These are phyloP conservation scores for Leishmania mexicana DNA, from an alignment of 208 protist genomes.

Conservation along the genomic window DNA sequence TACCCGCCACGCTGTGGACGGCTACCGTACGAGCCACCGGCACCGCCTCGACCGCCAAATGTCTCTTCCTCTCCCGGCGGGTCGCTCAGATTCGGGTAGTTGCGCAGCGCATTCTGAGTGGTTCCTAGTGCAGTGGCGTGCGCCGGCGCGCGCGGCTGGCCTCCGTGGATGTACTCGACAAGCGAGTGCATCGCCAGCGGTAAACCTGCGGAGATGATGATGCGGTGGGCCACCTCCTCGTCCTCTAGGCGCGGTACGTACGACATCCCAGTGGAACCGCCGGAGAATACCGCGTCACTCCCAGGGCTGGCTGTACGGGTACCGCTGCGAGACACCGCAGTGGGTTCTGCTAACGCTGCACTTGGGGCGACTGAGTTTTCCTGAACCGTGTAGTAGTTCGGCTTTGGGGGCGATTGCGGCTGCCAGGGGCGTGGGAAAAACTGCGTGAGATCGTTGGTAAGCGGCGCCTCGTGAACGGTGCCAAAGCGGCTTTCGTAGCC, in stretches of 20 bases:
- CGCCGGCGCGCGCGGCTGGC: conserved; percentile 39
- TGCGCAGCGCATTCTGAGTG: conserved; percentile 32
- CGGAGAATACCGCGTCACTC: neutral
- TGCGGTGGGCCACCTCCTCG: conserved; percentile 43
- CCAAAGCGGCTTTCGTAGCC: conserved; percentile 19
- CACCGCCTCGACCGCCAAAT: conserved; percentile 1
- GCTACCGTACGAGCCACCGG: neutral
- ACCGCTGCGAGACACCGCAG: neutral
- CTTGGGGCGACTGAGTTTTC: neutral
- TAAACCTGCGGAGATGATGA: conserved; percentile 67
- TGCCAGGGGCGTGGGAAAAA: conserved; percentile 3
- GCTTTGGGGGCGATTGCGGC: conserved; percentile 10
- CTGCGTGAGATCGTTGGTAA: neutral
- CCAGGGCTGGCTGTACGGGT: neutral
- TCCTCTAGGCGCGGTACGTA: conserved; percentile 44
- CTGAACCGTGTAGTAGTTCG: conserved; percentile 37
- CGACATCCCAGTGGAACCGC: neutral
- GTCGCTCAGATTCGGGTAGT: conserved; percentile 57
- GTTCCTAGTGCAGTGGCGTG: conserved; percentile 21
- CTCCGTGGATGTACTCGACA: conserved; percentile 55
- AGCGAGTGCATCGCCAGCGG: conserved; percentile 54
- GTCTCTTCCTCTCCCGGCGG: conserved; percentile 27
- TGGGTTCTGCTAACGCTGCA: neutral
- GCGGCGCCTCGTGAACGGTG: conserved; percentile 8
- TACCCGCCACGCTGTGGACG: conserved; percentile 6